phyloP scores from a whole-genome alignment of 164 flowering plant species.

The Tetrastigma voinierianum region DNA sequence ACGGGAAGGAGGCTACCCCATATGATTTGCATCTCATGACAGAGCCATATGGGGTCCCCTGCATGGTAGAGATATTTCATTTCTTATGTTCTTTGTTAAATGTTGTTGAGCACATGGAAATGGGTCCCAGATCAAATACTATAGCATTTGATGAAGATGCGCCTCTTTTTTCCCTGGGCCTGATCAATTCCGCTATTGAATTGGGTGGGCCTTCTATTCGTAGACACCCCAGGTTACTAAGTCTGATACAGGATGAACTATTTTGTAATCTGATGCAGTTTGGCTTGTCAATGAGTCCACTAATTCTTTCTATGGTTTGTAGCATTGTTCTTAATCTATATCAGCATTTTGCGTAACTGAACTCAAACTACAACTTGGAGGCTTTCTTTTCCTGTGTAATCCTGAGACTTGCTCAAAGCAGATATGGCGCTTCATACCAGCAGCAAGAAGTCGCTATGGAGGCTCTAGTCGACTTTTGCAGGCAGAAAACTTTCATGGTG shows the following conservation, averaged over 20 bases:
- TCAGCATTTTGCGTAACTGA: constrained; percentile 55
- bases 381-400: constrained; percentile 63
- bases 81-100: constrained; percentile 58
- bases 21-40: constrained; percentile 37
- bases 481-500: constrained; percentile 51
- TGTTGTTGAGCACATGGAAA: constrained; percentile 41
- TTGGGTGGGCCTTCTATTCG: constrained; percentile 50
- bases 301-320: constrained; percentile 64
- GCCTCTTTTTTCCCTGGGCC: constrained; percentile 62
- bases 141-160: constrained; percentile 69
- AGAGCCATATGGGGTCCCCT: constrained; percentile 60
- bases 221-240: constrained; percentile 47
- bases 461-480: constrained; percentile 63
- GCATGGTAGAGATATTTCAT: constrained; percentile 69
- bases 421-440: constrained; percentile 56
- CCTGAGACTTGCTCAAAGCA: constrained; percentile 56
- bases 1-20: constrained; percentile 28
- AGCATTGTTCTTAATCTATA: constrained; percentile 63
- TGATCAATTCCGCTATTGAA: constrained; percentile 65
- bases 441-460: constrained; percentile 79
- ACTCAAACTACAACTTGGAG: constrained; percentile 62
- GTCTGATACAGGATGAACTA: constrained; percentile 53
- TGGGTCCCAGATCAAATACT: constrained; percentile 46
- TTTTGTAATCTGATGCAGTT: constrained; percentile 60
- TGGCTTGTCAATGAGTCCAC: constrained; percentile 64